Percentiles rank a stretch among this genome's conserved stretches.
phyloP scores from a whole-genome alignment of 2,329 filamentous ascomycete genomes.

The Phialophora chinensis region DNA sequence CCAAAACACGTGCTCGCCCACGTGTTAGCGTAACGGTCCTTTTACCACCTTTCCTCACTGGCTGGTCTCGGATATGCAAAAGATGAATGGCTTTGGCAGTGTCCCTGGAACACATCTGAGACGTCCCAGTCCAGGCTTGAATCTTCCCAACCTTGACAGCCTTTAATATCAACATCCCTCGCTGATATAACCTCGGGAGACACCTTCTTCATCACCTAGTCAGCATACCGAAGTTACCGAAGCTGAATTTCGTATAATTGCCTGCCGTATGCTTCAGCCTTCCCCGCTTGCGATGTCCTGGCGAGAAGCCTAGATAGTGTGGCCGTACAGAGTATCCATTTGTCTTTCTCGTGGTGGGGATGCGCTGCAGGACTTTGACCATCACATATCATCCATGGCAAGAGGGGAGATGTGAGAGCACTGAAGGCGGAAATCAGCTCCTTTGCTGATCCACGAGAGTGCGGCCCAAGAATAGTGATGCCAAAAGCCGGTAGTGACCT shows the following conservation, averaged over 20 bases:
- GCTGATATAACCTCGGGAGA: neutral
- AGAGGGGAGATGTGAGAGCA: neutral
- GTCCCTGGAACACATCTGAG: neutral
- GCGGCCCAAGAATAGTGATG: neutral
- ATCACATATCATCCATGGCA: neutral
- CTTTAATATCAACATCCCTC: neutral
- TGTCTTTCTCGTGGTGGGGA: neutral
- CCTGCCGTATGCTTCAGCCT: neutral
- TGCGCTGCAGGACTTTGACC: neutral
- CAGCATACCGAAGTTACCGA: neutral
- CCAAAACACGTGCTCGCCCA: neutral
- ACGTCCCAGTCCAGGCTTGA: neutral
- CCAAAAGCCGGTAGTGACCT: neutral
- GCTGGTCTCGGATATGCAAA: neutral
- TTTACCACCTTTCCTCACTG: neutral
- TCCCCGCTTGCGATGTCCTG: neutral
- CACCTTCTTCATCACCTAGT: neutral
- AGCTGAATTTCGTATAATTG: neutral
- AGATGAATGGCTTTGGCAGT: neutral
- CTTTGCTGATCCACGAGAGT: neutral
- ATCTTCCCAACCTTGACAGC: neutral
- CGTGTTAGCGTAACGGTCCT: neutral
- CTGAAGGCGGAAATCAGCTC: neutral
- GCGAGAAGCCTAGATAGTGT: neutral
- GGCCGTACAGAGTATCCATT: neutral